Conservation (phyloP, 2,329 filamentous ascomycete genomes). For the Fusarium sulawesiense region DNA sequence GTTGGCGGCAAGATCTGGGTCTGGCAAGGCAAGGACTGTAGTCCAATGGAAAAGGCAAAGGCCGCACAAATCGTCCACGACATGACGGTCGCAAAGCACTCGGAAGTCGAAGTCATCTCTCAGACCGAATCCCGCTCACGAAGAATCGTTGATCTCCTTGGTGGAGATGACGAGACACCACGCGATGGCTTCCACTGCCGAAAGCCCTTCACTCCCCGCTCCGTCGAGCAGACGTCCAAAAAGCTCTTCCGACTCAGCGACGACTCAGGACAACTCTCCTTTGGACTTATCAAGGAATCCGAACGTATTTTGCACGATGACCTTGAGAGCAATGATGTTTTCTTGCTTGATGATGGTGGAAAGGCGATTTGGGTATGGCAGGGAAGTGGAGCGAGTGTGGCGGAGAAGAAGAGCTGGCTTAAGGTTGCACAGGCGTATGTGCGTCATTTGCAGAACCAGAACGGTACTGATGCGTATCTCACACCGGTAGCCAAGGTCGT, state of each 20-base stretch:
- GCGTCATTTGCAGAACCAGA: conserved; percentile 52
- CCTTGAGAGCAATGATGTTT: conserved; percentile 70
- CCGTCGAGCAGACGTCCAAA: conserved; percentile 41
- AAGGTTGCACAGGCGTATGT: conserved; percentile 68
- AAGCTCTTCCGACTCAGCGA: conserved; percentile 73
- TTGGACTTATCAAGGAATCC: conserved; percentile 69
- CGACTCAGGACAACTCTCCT: conserved; percentile 66
- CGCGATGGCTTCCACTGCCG: conserved; percentile 54
- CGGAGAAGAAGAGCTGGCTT: conserved; percentile 71
- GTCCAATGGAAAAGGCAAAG: conserved; percentile 76
- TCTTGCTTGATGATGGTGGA: conserved; percentile 69
- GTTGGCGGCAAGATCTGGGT: conserved; percentile 73
- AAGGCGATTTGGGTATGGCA: conserved; percentile 74
- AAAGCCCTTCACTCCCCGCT: conserved; percentile 53
- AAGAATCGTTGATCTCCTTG: conserved; percentile 67
- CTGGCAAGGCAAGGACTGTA: conserved; percentile 74
- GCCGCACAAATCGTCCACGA: conserved; percentile 75
- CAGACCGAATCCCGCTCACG: conserved; percentile 68
- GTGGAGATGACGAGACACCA: conserved; percentile 57
- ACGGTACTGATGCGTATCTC: conserved; percentile 53
- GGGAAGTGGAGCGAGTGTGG: conserved; percentile 66
- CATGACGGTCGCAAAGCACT: conserved; percentile 71
- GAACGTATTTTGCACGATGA: conserved; percentile 58
- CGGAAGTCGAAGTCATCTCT: conserved; percentile 73
- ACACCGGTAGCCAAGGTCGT: conserved; percentile 67